Evolutionary conservation across 73 alveolate genomes (phyloP), one percentile per base, ranked within the genome.

Genomic region (Symbiodinium pilosum): DNA sequence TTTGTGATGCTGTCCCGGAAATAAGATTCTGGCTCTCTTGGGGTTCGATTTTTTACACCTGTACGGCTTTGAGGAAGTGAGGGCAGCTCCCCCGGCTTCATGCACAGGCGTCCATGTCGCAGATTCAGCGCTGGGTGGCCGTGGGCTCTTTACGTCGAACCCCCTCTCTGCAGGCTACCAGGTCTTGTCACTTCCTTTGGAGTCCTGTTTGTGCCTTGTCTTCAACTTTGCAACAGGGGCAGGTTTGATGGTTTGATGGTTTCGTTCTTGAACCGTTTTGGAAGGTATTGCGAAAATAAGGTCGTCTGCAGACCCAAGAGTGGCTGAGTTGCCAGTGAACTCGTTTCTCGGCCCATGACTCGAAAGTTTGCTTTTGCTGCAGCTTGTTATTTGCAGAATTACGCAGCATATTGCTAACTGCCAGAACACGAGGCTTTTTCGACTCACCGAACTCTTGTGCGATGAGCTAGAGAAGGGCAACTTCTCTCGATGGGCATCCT

Each of bases 261-360:
- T 56, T 16, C 75, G 75, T 47, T 47, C 59, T 14, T 9, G 59
- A 47, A n/a, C n/a, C n/a, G n/a, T n/a, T n/a, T n/a, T n/a, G n/a
- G n/a, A n/a, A n/a, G n/a, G n/a, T n/a, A n/a, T n/a, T n/a, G n/a
- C n/a, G n/a, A n/a, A n/a, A n/a, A n/a, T n/a, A n/a, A 91, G 97
- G 97, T 91, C 97, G 36, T 91, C 97, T 4, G 97, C 75, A 32
- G 97, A 91, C 30, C 39, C 77, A 6, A 42, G 73, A 1, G 97
- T 91, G 81, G 68, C 38, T 16, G 97, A 91, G 54, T 34, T 91
- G 77, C 97, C 97, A 3, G 97, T 91, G 81, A 91, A 83, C 64
- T 91, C 97, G 97, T 18, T 43, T 40, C 97, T 91, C 77, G 7
- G 77, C 30, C 7, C 77, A 24, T 36, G 77, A 1, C 32, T 16